Evolutionary conservation across 495 filamentous ascomycete genomes (phyloP), one percentile per base, ranked within the genome.

Genomic region (Penicillium goetzii): DNA sequence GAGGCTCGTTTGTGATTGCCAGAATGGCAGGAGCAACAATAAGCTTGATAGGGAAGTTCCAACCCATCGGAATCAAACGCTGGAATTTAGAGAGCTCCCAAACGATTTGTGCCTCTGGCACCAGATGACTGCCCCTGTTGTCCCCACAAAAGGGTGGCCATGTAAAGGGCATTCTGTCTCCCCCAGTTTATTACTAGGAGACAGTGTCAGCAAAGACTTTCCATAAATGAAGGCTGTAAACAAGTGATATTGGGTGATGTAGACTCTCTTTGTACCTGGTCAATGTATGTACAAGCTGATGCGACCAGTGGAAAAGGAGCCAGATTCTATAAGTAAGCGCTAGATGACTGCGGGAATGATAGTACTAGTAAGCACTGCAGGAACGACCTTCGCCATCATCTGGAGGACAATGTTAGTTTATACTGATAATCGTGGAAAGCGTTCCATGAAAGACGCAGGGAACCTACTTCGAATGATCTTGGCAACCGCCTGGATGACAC

Each of bases 401-500:
- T 55, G 8, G 52, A 33, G 12, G 10, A 38, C 3, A 38, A 34
- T 33, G 33, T 55, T 17, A 55, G 52, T 17, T 55, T 30, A 15
- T n/a, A 12, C 26, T 30, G 30, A 38, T 14, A 23, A 23, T 19
- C 3, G 17, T 23, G 10, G n/a, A 55, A 55, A 23, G 17, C 9
- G 21, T 23, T 50, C 3, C 26, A 30, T 33, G 28, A 15, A 33
- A 38, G 17, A 34, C 21, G 11, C 12, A 25, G 30, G n/a, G 32
- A 2, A 72, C 79, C 38, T 75, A 83, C 81, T 78, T 23, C 66
- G 69, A 50, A 85, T 82, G 53, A 92, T 87, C 74, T 92, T 92
- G 12, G 76, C 79, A 49, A 89, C 74, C 0, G 90, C 89, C 80
- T 93, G 88, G 33, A 93, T 63, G 40, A 96, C 75, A 73, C 90